Evolutionary conservation across 352 stramenopile species (phyloP), one percentile per base, ranked within the genome.

Genomic region (Blastocystis sp.): DNA sequence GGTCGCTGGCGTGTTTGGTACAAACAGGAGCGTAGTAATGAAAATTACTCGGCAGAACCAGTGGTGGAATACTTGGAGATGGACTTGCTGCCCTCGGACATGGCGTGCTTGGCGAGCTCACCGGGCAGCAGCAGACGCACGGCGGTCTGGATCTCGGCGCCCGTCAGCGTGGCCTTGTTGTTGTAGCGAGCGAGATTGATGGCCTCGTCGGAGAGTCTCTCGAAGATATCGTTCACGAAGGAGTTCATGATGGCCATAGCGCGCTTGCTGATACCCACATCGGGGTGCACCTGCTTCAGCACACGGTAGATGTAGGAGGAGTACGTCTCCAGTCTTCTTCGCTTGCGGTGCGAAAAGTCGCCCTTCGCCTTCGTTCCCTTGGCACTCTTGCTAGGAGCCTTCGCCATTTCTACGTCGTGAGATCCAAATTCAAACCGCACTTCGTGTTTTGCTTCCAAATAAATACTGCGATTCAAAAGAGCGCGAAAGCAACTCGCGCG

Each of bases 131-230:
- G 96, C 62, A 96, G 90, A 87, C 93, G 94, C 88, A 98, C 95
- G n/a, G 94, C 94, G 43, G 95, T 98, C 92, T 98, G 95, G 91
- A 98, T 98, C 91, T 98, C 95, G 62, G 95, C 94, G 69, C 91
- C 95, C 48, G 94, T 97, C 76, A 98, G 91, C 45, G 96, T 98
- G 48, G 94, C 95, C 93, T 98, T 98, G 93, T 98, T 98, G 94
- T 98, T 98, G 94, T 98, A 98, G 42, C 95, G 94, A 70, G 94
- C 95, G 60, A 98, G 92, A 91, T 96, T 96, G 90, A 94, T 95
- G 79, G 96, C 95, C 92, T 98, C 95, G 65, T 93, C 94, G 43
- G 96, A 95, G 77, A 98, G 97, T 87, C 95, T 94, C 91, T 99
- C 96, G 91, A 99, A 98, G 89, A 98, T 98, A 91, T 99, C 95